Conservation (phyloP, 192 early-diverging fungal genomes). For the Linnemannia schmuckeri region DNA sequence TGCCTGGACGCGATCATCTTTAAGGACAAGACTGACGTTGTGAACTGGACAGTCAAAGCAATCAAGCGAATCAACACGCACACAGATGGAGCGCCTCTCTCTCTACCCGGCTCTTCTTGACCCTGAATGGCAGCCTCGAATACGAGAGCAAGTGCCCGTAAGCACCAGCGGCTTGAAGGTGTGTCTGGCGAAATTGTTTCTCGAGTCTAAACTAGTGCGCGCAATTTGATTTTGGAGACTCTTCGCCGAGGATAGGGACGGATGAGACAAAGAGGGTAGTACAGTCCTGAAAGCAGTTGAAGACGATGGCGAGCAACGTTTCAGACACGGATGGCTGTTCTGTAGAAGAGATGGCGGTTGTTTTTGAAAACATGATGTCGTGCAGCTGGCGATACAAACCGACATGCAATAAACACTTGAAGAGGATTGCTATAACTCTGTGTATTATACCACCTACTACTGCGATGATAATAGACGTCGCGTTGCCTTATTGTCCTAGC, state of each 20-base stretch:
- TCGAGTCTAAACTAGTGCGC: background rate
- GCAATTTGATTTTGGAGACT: background rate
- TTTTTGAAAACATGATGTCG: background rate
- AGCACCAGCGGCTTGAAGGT: background rate
- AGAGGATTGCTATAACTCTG: too few species aligned
- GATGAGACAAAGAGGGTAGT: background rate
- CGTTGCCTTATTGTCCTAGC: too few species aligned
- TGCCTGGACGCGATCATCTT: background rate
- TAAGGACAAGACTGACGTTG: background rate
- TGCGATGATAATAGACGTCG: too few species aligned
- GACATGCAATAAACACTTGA: too few species aligned
- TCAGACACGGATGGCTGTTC: background rate
- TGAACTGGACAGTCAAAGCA: background rate
- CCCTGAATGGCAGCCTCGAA: background rate
- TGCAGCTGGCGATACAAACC: background rate
- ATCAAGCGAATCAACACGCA: background rate
- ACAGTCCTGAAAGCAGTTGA: background rate
- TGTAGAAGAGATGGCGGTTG: background rate
- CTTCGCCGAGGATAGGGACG: background rate
- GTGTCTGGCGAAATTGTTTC: background rate
- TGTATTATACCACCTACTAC: too few species aligned
- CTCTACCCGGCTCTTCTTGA: background rate
- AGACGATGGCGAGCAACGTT: background rate
- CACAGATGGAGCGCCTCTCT: background rate
- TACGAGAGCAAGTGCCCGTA: background rate